Evolutionary conservation across 257 asterid genomes (phyloP), one percentile per base, ranked within the genome.

Genomic region (Solanum piurae): DNA sequence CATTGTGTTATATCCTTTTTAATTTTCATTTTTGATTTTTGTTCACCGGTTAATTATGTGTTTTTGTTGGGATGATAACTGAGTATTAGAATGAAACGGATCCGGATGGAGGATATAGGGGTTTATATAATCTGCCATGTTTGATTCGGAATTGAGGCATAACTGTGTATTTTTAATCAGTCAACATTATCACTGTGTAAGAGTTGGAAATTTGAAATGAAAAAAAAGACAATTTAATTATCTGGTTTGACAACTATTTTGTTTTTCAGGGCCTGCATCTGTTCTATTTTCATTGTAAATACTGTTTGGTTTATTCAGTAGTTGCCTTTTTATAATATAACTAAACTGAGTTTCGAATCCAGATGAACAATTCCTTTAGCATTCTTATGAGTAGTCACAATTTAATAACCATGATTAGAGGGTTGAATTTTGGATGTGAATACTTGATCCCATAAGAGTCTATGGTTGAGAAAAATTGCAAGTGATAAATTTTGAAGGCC

Each of bases 1-100:
- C 98, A 96, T 94, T 86, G 92, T 83, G 12, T 94, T 94, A 97
- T 97, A 97, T 97, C 99, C 99, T 96, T 96, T 90, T 62, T 49
- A 8, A 9, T 36, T 69, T 55, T 82, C 27, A 12, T n/a, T 55
- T 42, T 88, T 79, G 12, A 36, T 86, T 77, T 86, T 60, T 83
- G 18, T 16, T 44, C 21, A 74, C 58, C 31, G 23, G 64, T 40
- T 62, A 33, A 60, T 33, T 58, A 23, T 73, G 23, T 33, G 23
- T 7, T 69, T 71, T 69, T 58, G 29, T 12, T 86, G 33, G 18
- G 88, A 86, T 46, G 83, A 72, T 68, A 27, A 21, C n/a, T 72
- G 66, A 34, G 49, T 44, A 27, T 80, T 9, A 5, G 25, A 80
- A 80, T 29, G 29, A 49, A 29, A 80, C 5, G 5, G 40, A 79